Evolutionary conservation across 306 rosid species (phyloP).

Genomic region (Coriaria nepalensis): DNA sequence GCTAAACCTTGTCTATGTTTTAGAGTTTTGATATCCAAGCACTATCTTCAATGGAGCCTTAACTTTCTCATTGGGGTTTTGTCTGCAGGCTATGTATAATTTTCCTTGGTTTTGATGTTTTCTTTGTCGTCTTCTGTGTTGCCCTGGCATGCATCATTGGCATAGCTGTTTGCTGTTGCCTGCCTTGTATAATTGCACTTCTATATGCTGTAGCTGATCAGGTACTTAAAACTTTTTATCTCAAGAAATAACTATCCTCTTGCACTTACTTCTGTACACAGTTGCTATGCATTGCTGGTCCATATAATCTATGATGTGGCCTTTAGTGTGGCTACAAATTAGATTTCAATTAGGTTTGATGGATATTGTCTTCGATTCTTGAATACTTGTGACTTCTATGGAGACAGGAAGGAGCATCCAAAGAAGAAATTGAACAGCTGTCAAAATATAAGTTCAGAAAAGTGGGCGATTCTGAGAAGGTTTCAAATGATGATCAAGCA

Average conservation of each 20-base stretch:
- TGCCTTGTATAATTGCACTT: too few relatives aligned
- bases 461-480: conserved; percentile 38
- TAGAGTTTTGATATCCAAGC: conserved; percentile 1
- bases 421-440: conserved; percentile 81
- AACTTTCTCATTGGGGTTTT: too few relatives aligned
- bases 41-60: conserved; percentile 6
- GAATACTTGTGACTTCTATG: conserved; percentile 14
- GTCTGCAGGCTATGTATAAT: conserved; percentile 84
- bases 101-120: conserved; percentile 93
- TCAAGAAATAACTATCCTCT: too few relatives aligned
- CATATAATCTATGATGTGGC: too few relatives aligned
- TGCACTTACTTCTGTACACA: too few relatives aligned
- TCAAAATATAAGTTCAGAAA: conserved; percentile 62
- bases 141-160: conserved; percentile 93
- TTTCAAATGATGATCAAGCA: conserved; percentile 24
- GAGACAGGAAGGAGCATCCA: conserved; percentile 91
- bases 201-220: too few relatives aligned
- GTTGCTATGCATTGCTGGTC: too few relatives aligned
- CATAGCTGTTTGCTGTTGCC: conserved; percentile 94
- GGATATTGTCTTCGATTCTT: neutral
- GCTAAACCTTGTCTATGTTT: conserved; percentile 7
- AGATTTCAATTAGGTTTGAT: neutral
- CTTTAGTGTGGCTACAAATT: neutral
- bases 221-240: too few relatives aligned
- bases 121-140: conserved; percentile 96